These are phyloP conservation scores for Evernia prunastri DNA, from an alignment of 495 filamentous ascomycete genomes.

Conservation along the genomic window DNA sequence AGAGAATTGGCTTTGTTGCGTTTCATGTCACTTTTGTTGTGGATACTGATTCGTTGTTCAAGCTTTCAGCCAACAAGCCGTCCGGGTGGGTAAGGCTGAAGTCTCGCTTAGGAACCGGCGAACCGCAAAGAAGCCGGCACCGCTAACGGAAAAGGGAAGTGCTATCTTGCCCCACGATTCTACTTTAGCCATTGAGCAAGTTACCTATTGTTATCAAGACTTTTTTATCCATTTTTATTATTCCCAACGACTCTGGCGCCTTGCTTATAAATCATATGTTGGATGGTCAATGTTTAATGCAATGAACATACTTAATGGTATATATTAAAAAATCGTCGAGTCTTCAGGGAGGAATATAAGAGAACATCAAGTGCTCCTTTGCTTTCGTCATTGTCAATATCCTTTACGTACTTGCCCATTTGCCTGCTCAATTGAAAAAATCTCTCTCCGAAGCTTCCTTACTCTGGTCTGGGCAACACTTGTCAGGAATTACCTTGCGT, in stretches of 20 bases:
- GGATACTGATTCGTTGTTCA: not conserved
- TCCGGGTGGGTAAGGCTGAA: not conserved
- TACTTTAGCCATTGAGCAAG: not conserved
- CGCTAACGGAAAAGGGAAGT: not conserved
- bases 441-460: not conserved
- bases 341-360: too few species aligned
- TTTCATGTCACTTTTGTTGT: not conserved
- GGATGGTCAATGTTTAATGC: too few species aligned
- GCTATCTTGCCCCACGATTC: slow-evolving; percentile 1
- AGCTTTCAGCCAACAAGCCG: not conserved
- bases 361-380: too few species aligned
- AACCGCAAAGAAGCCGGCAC: slow-evolving; percentile 6
- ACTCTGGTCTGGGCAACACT: not conserved
- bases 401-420: too few species aligned
- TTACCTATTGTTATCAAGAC: not conserved
- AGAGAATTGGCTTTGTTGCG: too few species aligned
- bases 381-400: too few species aligned
- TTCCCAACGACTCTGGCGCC: not conserved
- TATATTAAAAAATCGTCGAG: not conserved
- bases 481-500: not conserved
- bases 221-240: too few species aligned
- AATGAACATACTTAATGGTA: not conserved
- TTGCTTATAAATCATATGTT: too few species aligned
- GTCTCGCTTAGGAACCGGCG: not conserved
- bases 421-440: not conserved